Conservation (phyloP, 768 basidiomycete genomes). For the Multifurca ochricompacta region DNA sequence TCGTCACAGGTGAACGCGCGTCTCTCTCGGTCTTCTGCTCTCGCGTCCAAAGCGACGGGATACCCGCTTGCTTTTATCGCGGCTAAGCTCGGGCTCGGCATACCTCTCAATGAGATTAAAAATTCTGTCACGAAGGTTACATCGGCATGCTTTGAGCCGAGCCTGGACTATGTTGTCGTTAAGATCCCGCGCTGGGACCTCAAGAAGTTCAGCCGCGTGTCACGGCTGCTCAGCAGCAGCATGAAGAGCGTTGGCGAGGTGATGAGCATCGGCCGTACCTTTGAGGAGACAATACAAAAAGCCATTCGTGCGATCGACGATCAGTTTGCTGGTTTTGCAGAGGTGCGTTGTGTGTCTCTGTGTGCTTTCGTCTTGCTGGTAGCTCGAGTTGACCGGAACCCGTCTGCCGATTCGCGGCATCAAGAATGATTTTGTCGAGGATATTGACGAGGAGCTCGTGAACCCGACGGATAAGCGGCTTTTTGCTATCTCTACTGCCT, state of each 20-base stretch:
- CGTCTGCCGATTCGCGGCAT: neutral
- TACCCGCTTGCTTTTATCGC: conserved; percentile 98
- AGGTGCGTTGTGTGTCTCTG: conserved; percentile 39
- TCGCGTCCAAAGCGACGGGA: conserved; percentile 97
- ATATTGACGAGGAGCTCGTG: conserved; percentile 86
- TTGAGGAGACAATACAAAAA: conserved; percentile 98
- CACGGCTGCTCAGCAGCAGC: conserved; percentile 81
- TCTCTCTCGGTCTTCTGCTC: conserved; percentile 92
- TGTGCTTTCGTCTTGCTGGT: neutral
- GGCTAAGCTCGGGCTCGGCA: conserved; percentile 93
- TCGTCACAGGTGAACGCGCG: conserved; percentile 79
- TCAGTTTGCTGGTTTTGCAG: conserved; percentile 86
- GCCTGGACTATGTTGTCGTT: conserved; percentile 94
- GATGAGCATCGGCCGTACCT: conserved; percentile 97
- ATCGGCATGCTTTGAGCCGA: conserved; percentile 96
- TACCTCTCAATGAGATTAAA: conserved; percentile 95
- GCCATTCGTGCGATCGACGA: conserved; percentile 96
- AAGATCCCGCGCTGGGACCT: conserved; percentile 99
- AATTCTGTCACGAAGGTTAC: conserved; percentile 97
- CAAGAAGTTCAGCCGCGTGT: conserved; percentile 95
- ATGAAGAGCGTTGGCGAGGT: conserved; percentile 99
- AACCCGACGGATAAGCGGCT: conserved; percentile 97
- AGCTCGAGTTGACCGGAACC: too few relatives aligned
- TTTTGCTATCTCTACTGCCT: conserved; percentile 91
- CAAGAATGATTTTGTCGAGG: conserved; percentile 79